A percentile compares a stretch with the other conserved stretches of the same genome.
Conservation (phyloP, 352 stramenopile genomes). For the Pythium inflatum region DNA sequence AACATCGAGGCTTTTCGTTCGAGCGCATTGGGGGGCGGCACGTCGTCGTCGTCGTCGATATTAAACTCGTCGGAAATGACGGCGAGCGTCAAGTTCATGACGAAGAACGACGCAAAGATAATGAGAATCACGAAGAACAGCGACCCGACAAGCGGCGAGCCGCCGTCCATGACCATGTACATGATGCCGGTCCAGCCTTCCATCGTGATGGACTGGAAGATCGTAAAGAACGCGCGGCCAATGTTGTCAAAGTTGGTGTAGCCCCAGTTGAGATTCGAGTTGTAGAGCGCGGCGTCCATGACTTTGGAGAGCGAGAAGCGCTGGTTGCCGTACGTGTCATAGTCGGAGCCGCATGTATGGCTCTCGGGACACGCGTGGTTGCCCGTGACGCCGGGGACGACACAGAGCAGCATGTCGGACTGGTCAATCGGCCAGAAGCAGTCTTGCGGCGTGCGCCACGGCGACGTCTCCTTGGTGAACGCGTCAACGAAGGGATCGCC, state of each 20-base stretch:
- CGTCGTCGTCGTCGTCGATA: constrained; percentile 49
- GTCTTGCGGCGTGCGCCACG: constrained; percentile 64
- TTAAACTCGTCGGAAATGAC: constrained; percentile 93
- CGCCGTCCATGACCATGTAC: constrained; percentile 84
- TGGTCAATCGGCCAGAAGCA: constrained; percentile 94
- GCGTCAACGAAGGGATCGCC: constrained; percentile 37
- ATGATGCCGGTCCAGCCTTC: constrained; percentile 95
- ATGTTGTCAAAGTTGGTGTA: constrained; percentile 96
- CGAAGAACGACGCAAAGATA: constrained; percentile 92
- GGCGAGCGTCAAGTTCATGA: constrained; percentile 93
- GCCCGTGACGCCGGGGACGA: constrained; percentile 39
- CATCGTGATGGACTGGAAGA: constrained; percentile 94
- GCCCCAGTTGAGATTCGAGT: constrained; percentile 77
- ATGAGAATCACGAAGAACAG: constrained; percentile 92
- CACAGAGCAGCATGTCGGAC: constrained; percentile 77
- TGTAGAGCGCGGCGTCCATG: constrained; percentile 65
- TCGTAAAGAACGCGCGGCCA: constrained; percentile 86
- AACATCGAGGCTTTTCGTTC: constrained; percentile 47
- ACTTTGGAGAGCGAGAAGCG: constrained; percentile 56
- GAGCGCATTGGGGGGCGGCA: constrained; percentile 23
- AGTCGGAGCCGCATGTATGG: constrained; percentile 69
- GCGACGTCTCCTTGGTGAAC: constrained; percentile 72
- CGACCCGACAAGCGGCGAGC: constrained; percentile 56
- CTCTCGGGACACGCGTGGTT: constrained; percentile 52
- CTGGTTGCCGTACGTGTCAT: constrained; percentile 67